Base-by-base conservation (phyloP, 2,329 filamentous ascomycete species). In the Fusarium chaquense region DNA sequence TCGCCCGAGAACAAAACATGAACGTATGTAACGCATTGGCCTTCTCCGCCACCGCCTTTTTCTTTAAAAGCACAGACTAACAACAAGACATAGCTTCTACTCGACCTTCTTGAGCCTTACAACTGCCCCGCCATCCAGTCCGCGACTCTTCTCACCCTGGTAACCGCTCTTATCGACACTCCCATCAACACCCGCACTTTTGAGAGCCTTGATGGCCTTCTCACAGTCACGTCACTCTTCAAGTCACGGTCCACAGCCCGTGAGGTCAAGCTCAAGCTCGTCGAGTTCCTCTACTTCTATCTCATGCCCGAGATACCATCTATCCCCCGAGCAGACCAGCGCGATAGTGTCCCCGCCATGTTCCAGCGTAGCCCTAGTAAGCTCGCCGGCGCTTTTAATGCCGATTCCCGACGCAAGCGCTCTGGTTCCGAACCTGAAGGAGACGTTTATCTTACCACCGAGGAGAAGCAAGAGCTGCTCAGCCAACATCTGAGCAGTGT, bases 231-330 rank as follows among this genome's bases (percentile, higher is more conserved):
- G 3, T 95, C 92, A 12, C 87, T 98, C 51, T 98, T 98, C 87
- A 97, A 97, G 80, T 92, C 91, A 69, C 90, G 93, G 65, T 89
- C 90, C 70, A 98, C 95, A 5, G 90, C 90, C 26, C 90, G 93
- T 66, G 93, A 95, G 74, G 94, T 98, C 71, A 98, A 97, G 83
- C 88, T 97, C 77, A 96, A 97, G 80, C 89, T 97, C n/a, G 91
- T 98, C 73, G 96, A 98, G 80, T 98, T 98, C 78, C 83, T 99
- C 53, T 98, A 98, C 84, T 98, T 98, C 81, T 99, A 98, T 80
- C 90, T 99, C 73, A 97, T 98, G 91, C 94, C 95, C 52, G 96
- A 99, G 81, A 89, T 88, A 1, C 90, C 86, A 45, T 83, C 86
- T 22, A 85, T 86, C 67, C 85, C 87, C 7, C 81, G 81, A 66